Conservation (phyloP, 805 yeast genomes). For the Metschnikowia gelsemii region DNA sequence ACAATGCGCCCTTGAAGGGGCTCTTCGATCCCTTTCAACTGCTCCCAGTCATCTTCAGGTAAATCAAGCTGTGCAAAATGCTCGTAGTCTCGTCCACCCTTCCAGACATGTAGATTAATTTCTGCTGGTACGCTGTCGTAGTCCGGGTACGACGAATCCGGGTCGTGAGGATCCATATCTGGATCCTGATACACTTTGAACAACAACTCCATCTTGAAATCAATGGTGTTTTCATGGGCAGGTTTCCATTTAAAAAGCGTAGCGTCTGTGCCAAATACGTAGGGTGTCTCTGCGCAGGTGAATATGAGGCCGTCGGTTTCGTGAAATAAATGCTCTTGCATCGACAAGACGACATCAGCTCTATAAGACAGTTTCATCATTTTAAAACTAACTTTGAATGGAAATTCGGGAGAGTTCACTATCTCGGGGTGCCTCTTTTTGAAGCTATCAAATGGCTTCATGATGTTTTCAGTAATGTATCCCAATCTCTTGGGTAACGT, state of each 20-base stretch:
- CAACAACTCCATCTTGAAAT: constrained; percentile 67
- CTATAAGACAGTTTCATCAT: constrained; percentile 83
- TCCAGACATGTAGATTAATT: constrained; percentile 72
- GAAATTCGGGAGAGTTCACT: constrained; percentile 61
- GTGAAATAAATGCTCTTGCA: constrained; percentile 73
- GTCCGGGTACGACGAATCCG: constrained; percentile 69
- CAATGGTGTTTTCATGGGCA: constrained; percentile 90
- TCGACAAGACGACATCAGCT: constrained; percentile 69
- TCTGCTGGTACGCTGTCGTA: constrained; percentile 74
- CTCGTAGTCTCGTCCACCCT: constrained; percentile 60
- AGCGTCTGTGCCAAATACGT: constrained; percentile 83
- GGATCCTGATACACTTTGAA: constrained; percentile 61
- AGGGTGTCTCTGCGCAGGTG: constrained; percentile 87
- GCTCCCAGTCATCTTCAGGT: constrained; percentile 76
- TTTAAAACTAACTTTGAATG: constrained; percentile 84
- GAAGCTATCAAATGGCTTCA: constrained; percentile 75
- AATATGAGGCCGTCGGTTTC: constrained; percentile 92
- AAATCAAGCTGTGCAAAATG: constrained; percentile 65
- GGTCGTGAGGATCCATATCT: constrained; percentile 63
- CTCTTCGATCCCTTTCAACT: constrained; percentile 63
- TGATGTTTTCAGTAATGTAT: constrained; percentile 76
- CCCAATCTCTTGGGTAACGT: constrained; percentile 82
- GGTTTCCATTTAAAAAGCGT: constrained; percentile 95
- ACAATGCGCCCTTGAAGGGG: constrained; percentile 88
- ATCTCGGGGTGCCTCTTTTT: constrained; percentile 70